A percentile compares a stretch with the other conserved stretches of the same genome.
These are phyloP conservation scores for Hyphodiscus sp. DNA, from an alignment of 2,329 filamentous ascomycete species.

Conservation along the genomic window DNA sequence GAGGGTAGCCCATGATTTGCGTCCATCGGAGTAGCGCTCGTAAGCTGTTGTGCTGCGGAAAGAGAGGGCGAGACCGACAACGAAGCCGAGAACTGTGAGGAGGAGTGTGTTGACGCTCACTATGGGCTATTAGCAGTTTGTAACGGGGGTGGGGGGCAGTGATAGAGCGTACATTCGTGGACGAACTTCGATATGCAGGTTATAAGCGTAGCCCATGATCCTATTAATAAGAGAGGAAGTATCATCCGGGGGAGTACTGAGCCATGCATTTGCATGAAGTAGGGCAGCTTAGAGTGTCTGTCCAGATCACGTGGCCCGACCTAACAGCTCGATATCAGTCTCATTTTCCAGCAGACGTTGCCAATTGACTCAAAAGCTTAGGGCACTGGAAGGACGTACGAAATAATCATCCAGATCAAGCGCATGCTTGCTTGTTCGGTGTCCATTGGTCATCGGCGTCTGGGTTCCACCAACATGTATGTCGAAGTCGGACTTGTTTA, in stretches of 20 bases:
- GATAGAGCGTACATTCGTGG: slow-evolving; percentile 14
- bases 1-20: slow-evolving; percentile 56
- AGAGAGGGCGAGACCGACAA: slow-evolving; percentile 71
- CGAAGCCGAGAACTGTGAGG: slow-evolving; percentile 73
- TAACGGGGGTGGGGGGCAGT: background rate
- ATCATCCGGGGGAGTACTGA: slow-evolving; percentile 70
- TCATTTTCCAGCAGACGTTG: background rate
- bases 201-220: slow-evolving; percentile 51
- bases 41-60: slow-evolving; percentile 75
- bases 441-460: background rate
- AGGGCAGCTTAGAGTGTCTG: slow-evolving; percentile 70
- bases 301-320: slow-evolving; percentile 60
- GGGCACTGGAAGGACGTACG: slow-evolving; percentile 13
- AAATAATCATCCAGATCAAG: slow-evolving; percentile 24
- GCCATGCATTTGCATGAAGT: slow-evolving; percentile 69
- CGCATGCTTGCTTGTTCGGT: slow-evolving; percentile 3
- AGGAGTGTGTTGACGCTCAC: slow-evolving; percentile 60
- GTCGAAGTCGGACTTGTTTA: slow-evolving; percentile 8
- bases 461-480: background rate
- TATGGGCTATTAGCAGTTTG: slow-evolving; percentile 3
- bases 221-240: slow-evolving; percentile 57
- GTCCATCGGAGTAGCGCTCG: slow-evolving; percentile 62
- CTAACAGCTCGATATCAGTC: slow-evolving; percentile 11
- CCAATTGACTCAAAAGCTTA: background rate
- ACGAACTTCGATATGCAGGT: slow-evolving; percentile 10